phyloP scores from a whole-genome alignment of 257 asterid species.

The Asclepias syriaca region DNA sequence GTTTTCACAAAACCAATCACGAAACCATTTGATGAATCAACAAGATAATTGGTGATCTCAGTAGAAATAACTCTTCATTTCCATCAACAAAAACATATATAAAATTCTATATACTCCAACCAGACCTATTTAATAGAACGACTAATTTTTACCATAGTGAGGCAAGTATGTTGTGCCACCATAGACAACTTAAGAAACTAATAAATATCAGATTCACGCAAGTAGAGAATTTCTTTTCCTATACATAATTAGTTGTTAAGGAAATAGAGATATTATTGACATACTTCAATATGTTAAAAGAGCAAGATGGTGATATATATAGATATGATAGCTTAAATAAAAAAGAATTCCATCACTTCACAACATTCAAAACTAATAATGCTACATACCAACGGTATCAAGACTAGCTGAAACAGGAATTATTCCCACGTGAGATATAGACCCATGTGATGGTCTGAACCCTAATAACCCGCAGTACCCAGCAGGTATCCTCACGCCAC shows the following conservation, averaged over 20 bases:
- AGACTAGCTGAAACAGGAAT: slow-evolving; percentile 82
- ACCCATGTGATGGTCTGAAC: slow-evolving; percentile 85
- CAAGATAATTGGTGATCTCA: neutral
- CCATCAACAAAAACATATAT: neutral
- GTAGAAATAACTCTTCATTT: neutral
- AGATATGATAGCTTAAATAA: neutral
- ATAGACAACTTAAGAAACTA: neutral
- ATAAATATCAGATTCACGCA: neutral
- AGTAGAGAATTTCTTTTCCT: neutral
- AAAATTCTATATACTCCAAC: neutral
- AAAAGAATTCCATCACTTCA: neutral
- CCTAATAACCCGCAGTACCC: slow-evolving; percentile 89
- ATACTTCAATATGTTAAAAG: neutral
- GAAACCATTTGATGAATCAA: neutral
- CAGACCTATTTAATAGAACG: neutral
- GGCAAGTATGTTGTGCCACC: neutral
- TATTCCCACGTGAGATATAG: slow-evolving; percentile 64
- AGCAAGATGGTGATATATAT: neutral
- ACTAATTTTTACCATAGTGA: neutral
- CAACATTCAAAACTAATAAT: neutral
- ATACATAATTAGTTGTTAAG: neutral
- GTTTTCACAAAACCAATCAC: neutral
- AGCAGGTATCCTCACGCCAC: slow-evolving; percentile 95
- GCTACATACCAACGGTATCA: slow-evolving; percentile 78
- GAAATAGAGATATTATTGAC: neutral